These are phyloP conservation scores for Dryas integrifolia DNA, from an alignment of 331 rosid genomes.

Conservation along the genomic window DNA sequence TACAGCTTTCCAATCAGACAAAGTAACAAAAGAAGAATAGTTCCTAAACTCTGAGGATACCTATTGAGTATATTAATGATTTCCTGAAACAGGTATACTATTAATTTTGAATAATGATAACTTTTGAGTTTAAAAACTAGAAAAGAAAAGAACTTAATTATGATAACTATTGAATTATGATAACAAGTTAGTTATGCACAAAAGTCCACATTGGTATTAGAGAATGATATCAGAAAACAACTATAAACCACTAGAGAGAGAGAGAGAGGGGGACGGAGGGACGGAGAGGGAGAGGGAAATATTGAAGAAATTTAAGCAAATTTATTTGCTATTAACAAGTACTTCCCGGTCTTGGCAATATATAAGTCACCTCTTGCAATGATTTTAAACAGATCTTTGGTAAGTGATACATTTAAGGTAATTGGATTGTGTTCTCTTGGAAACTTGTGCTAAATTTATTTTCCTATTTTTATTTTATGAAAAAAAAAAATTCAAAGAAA, in stretches of 20 bases:
- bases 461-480: background rate
- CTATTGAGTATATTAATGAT: background rate
- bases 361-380: background rate
- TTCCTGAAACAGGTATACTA: background rate
- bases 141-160: background rate
- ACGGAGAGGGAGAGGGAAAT: too few species aligned
- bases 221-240: background rate
- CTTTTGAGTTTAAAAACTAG: background rate
- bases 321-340: background rate
- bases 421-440: background rate
- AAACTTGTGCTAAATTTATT: background rate
- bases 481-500: slow-evolving; percentile 15
- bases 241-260: background rate
- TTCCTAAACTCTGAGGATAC: too few species aligned
- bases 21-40: too few species aligned
- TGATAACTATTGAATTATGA: too few species aligned
- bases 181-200: background rate
- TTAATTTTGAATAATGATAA: background rate
- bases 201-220: background rate
- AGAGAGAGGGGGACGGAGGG: background rate
- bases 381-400: background rate
- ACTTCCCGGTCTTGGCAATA: background rate
- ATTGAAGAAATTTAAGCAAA: background rate
- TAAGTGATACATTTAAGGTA: background rate
- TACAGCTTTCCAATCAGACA: too few species aligned